These are phyloP conservation scores for Pistacia vera DNA, from an alignment of 345 rosid genomes.

Conservation along the genomic window DNA sequence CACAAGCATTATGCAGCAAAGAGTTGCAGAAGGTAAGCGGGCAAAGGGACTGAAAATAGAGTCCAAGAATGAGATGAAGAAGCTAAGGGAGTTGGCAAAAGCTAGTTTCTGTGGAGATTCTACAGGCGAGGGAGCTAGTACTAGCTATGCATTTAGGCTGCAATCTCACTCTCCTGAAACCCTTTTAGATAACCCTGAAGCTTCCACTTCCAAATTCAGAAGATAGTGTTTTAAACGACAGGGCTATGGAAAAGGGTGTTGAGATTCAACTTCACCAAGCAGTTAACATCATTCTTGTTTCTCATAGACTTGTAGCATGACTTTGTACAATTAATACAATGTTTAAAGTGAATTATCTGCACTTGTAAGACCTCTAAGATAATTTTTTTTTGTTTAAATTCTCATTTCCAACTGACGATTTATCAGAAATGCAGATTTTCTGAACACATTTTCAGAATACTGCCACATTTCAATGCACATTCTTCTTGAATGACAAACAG, in stretches of 20 bases:
- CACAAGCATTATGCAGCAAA: conserved; percentile 10
- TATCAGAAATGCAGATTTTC: background rate
- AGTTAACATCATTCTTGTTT: background rate
- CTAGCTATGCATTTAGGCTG: conserved; percentile 20
- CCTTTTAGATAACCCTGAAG: conserved; percentile 17
- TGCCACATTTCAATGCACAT: background rate
- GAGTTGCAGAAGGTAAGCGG: conserved; percentile 24
- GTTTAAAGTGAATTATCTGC: background rate
- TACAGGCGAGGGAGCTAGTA: conserved; percentile 26
- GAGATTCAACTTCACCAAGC: background rate
- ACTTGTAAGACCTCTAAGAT: background rate
- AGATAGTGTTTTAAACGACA: background rate
- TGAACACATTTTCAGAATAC: background rate
- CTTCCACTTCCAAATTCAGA: conserved; percentile 27
- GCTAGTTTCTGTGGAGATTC: conserved; percentile 43
- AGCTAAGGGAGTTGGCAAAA: conserved; percentile 49
- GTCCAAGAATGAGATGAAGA: conserved; percentile 44
- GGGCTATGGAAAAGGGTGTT: background rate
- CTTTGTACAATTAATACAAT: background rate
- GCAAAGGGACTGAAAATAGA: conserved; percentile 25
- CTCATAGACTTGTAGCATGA: background rate
- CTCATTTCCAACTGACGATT: background rate
- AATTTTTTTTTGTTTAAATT: background rate
- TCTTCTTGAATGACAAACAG: background rate
- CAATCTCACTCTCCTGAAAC: conserved; percentile 16